phyloP scores from a whole-genome alignment of 2,329 filamentous ascomycete species.

The Colletotrichum somersetense region DNA sequence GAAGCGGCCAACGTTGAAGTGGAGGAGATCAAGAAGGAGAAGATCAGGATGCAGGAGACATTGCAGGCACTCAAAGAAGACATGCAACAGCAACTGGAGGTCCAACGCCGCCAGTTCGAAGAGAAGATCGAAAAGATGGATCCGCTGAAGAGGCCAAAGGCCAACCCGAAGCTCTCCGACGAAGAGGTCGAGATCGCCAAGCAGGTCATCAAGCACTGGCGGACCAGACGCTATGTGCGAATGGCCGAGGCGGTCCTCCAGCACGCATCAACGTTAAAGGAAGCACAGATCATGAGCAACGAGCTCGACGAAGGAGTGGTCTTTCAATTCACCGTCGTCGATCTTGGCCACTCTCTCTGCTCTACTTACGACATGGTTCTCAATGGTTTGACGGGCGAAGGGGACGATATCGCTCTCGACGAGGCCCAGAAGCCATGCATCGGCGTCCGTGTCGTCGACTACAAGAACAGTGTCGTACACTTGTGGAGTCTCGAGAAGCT shows the following conservation, averaged over 20 bases:
- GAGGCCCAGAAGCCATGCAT: conserved; percentile 89
- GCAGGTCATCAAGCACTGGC: conserved; percentile 80
- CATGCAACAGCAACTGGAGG: conserved; percentile 87
- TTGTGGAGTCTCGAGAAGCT: conserved; percentile 97
- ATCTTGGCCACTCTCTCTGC: conserved; percentile 86
- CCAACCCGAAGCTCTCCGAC: conserved; percentile 75
- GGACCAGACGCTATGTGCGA: conserved; percentile 85
- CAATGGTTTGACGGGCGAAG: conserved; percentile 88
- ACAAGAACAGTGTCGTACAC: conserved; percentile 85
- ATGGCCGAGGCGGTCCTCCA: conserved; percentile 95
- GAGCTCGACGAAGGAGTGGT: conserved; percentile 93
- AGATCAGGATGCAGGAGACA: conserved; percentile 85
- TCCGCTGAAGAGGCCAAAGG: conserved; percentile 70
- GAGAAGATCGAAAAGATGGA: conserved; percentile 84
- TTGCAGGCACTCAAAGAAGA: conserved; percentile 84
- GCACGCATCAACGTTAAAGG: conserved; percentile 88
- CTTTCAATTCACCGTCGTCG: conserved; percentile 94
- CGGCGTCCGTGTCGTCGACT: conserved; percentile 90
- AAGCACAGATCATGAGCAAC: conserved; percentile 98
- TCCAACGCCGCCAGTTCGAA: conserved; percentile 88
- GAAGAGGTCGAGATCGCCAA: conserved; percentile 79
- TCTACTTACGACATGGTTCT: conserved; percentile 98
- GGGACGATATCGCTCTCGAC: conserved; percentile 84
- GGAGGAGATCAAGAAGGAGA: conserved; percentile 86
- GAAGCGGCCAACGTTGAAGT: conserved; percentile 83